phyloP scores from a whole-genome alignment of 495 filamentous ascomycete genomes.

The Terfezia claveryi region DNA sequence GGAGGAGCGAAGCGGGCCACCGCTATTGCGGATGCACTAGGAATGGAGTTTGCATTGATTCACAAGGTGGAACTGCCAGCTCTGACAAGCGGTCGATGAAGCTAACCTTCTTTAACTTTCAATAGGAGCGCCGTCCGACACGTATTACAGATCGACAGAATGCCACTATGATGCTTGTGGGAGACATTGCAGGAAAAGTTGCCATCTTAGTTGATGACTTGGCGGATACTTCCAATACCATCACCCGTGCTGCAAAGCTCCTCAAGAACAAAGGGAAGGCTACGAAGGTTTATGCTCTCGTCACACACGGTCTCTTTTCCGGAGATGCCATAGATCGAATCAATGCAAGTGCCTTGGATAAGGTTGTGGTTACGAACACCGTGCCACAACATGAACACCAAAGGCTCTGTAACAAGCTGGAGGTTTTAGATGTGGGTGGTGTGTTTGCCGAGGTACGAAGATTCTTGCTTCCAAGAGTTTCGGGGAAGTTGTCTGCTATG shows the following conservation, averaged over 20 bases:
- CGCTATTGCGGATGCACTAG: slow-evolving; percentile 83
- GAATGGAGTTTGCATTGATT: slow-evolving; percentile 85
- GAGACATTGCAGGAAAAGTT: slow-evolving; percentile 57
- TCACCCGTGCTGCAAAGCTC: slow-evolving; percentile 89
- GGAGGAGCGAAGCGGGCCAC: slow-evolving; percentile 92
- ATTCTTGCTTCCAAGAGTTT: slow-evolving; percentile 1
- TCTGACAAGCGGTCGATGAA: slow-evolving; percentile 3
- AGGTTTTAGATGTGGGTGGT: slow-evolving; percentile 74
- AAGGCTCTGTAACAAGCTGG: slow-evolving; percentile 56
- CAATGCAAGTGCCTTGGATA: slow-evolving; percentile 73
- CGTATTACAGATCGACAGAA: slow-evolving; percentile 84
- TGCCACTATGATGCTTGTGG: slow-evolving; percentile 96
- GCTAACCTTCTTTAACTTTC: slow-evolving; percentile 4
- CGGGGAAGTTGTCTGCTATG: neutral
- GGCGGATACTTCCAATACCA: slow-evolving; percentile 88
- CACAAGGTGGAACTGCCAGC: slow-evolving; percentile 54
- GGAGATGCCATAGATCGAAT: slow-evolving; percentile 89
- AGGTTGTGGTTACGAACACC: slow-evolving; percentile 81
- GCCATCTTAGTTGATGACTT: slow-evolving; percentile 87
- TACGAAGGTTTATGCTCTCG: slow-evolving; percentile 61
- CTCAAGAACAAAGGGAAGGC: slow-evolving; percentile 76
- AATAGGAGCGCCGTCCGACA: slow-evolving; percentile 85
- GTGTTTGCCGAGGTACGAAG: slow-evolving; percentile 65
- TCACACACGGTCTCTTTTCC: slow-evolving; percentile 85
- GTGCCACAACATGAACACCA: slow-evolving; percentile 73